A percentile compares a stretch with the other conserved stretches of the same genome.
Evolutionary conservation across 2,329 filamentous ascomycete species (phyloP).

Genomic region (Calonectria fujianensis): DNA sequence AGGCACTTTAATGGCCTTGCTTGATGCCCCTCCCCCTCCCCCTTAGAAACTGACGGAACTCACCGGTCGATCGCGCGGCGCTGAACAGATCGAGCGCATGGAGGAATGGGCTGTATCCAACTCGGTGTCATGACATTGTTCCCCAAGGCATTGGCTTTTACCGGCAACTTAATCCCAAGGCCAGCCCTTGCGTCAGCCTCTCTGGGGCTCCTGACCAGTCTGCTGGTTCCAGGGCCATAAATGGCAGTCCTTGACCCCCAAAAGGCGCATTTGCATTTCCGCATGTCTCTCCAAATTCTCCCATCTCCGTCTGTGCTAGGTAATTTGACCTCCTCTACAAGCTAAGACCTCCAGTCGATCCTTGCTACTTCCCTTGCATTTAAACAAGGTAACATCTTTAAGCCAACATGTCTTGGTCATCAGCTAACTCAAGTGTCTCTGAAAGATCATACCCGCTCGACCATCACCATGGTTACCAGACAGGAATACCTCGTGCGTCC

Average conservation of each 20-base stretch:
- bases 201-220: background rate
- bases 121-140: background rate
- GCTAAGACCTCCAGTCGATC: background rate
- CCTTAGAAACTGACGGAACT: background rate
- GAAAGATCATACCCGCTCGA: background rate
- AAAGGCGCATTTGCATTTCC: background rate
- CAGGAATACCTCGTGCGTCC: constrained; percentile 1
- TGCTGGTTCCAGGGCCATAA: background rate
- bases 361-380: too few species aligned
- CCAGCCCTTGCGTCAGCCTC: constrained; percentile 11
- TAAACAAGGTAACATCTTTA: background rate
- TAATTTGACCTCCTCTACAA: background rate
- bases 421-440: background rate
- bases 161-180: constrained; percentile 6
- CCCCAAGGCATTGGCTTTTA: background rate
- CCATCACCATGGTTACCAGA: background rate
- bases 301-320: background rate
- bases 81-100: background rate
- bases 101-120: constrained; percentile 2
- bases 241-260: background rate
- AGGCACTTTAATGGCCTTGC: background rate
- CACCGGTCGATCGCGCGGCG: background rate
- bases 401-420: background rate
- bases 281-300: background rate
- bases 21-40: background rate